These are phyloP conservation scores for Acanthamoeba royreba DNA, from an alignment of 208 protist species.

Conservation along the genomic window DNA sequence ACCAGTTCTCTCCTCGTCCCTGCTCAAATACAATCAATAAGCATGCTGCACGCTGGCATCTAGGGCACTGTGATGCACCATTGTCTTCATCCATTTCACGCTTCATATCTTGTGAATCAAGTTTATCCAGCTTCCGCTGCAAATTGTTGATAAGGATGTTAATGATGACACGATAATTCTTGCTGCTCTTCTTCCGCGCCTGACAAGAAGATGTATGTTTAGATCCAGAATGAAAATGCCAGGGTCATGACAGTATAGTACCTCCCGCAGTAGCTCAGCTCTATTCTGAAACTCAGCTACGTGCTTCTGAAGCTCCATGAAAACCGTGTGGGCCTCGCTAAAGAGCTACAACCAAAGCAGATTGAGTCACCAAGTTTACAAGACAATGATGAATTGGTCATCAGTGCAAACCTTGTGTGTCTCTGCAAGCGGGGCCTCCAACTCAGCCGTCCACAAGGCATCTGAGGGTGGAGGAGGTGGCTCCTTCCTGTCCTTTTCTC, in stretches of 20 bases:
- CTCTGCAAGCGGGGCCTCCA: background rate
- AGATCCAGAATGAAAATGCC: background rate
- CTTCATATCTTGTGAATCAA: background rate
- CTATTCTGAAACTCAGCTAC: background rate
- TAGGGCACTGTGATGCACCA: background rate
- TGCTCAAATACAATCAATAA: no score
- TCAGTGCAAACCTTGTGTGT: background rate
- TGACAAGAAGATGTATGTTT: background rate
- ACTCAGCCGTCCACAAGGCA: background rate
- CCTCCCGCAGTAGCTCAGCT: background rate
- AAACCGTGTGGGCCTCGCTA: conserved; percentile 8
- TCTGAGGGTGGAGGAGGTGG: background rate
- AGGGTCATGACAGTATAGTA: background rate
- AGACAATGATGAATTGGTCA: background rate
- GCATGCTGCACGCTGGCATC: no score
- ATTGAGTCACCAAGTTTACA: background rate
- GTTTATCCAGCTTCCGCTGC: background rate
- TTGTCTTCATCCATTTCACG: background rate
- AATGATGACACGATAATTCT: background rate
- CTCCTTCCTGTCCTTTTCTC: background rate
- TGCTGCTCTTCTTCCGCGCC: conserved; percentile 21
- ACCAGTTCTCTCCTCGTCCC: background rate
- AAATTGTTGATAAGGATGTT: conserved; percentile 10
- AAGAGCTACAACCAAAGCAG: background rate
- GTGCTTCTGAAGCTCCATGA: background rate